Conservation (phyloP, 352 stramenopile genomes). For the Globisporangium camurandrum region DNA sequence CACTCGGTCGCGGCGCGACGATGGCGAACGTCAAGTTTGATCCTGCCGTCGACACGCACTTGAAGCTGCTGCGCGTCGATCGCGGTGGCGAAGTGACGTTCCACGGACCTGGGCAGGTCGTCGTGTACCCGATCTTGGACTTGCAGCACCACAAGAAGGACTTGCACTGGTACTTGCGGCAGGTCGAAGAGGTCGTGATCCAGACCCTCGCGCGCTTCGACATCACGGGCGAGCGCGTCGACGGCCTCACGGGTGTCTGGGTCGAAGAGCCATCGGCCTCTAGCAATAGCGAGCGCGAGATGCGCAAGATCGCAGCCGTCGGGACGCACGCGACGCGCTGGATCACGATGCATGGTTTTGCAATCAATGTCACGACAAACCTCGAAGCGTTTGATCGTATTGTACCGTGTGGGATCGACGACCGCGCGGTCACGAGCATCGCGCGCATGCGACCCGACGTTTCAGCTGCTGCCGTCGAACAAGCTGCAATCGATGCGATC, state of each 20-base stretch:
- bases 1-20: slow-evolving; percentile 89
- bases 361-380: slow-evolving; percentile 94
- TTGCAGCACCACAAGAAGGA: slow-evolving; percentile 92
- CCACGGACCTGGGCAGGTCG: slow-evolving; percentile 96
- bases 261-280: slow-evolving; percentile 56
- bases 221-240: slow-evolving; percentile 85
- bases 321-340: slow-evolving; percentile 93
- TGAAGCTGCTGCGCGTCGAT: slow-evolving; percentile 95
- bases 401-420: slow-evolving; percentile 95
- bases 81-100: slow-evolving; percentile 98
- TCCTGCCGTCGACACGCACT: slow-evolving; percentile 31
- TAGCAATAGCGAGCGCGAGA: slow-evolving; percentile 39
- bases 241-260: slow-evolving; percentile 95
- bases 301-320: slow-evolving; percentile 95
- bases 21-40: slow-evolving; percentile 61
- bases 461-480: slow-evolving; percentile 53
- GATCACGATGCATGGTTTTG: slow-evolving; percentile 98
- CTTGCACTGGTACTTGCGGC: slow-evolving; percentile 96
- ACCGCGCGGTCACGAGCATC: slow-evolving; percentile 81
- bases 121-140: slow-evolving; percentile 97
- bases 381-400: slow-evolving; percentile 93
- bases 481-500: slow-evolving; percentile 55
- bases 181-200: slow-evolving; percentile 96
- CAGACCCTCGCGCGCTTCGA: slow-evolving; percentile 81
- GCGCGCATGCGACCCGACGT: slow-evolving; percentile 40